These are phyloP conservation scores for Clausena lansium DNA, from an alignment of 345 rosid species.

Conservation along the genomic window DNA sequence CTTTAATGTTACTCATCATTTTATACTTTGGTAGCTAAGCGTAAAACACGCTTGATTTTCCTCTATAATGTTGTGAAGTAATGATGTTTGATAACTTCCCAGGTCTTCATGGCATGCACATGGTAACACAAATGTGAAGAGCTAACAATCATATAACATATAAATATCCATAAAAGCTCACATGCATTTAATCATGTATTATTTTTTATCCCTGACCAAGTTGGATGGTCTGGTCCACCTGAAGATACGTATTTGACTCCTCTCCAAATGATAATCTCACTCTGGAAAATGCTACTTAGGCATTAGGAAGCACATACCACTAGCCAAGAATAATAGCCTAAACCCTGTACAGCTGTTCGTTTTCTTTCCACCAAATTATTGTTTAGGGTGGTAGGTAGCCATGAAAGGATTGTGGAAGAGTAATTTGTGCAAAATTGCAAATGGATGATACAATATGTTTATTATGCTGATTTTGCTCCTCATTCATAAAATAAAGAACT, in stretches of 20 bases:
- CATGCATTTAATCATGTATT: background rate
- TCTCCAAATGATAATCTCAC: background rate
- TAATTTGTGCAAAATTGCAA: background rate
- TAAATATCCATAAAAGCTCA: background rate
- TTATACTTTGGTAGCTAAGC: background rate
- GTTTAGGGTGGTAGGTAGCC: background rate
- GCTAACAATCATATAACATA: background rate
- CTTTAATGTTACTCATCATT: background rate
- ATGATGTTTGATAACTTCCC: background rate
- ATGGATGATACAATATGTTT: constrained; percentile 1
- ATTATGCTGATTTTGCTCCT: constrained; percentile 14
- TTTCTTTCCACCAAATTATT: background rate
- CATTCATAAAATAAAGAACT: constrained; percentile 3
- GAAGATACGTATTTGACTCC: background rate
- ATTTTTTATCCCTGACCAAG: background rate
- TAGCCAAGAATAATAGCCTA: background rate
- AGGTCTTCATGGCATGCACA: background rate
- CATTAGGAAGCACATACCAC: background rate
- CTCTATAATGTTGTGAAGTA: background rate
- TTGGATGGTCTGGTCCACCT: background rate
- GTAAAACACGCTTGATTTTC: background rate
- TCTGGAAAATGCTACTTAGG: background rate
- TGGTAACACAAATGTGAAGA: background rate
- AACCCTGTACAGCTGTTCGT: background rate
- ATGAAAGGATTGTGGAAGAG: background rate